Evolutionary conservation across 176 grass and related monocot species (phyloP), one percentile per base, ranked within the genome.

Genomic region (Melocanna baccifera): DNA sequence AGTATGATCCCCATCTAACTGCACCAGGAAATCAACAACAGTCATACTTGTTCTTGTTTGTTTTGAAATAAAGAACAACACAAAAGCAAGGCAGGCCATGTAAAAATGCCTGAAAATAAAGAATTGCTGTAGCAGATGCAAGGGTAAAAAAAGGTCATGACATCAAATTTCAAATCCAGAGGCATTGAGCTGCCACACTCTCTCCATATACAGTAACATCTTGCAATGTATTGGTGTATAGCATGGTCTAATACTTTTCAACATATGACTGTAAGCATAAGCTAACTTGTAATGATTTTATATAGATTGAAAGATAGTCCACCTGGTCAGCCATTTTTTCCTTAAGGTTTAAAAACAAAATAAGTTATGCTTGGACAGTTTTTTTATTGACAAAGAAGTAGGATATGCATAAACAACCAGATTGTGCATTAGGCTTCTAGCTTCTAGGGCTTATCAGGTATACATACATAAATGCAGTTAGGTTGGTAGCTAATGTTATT

Each of bases 401-500:
- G 5, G 62, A 20, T 51, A 29, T 61, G 69, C 67, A 30, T 40
- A 51, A 41, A 65, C 34, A 46, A 43, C 3, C 19, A 75, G 25
- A 81, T 55, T 62, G 43, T 62, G 19, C 23, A 28, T 10, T 40
- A 34, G 19, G 9, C 18, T 75, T 81, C 16, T 62, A 48, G 39
- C 47, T 15, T 5, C 29, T 15, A 22, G 75, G 45, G 16, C n/a
- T 62, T 30, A 65, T 30, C n/a, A 73, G 45, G 45, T 43, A 37
- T 62, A 51, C 45, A 0, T 14, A 42, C 26, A 64, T 65, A 82
- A 75, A 86, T 82, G 63, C 11, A 46, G 65, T 81, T 81, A 61
- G 70, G 71, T 77, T 82, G 77, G 72, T 65, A 76, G 63, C 53
- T 71, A 30, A 89, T 70, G 25, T 3, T 18, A 36, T 76, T 55